A percentile compares a stretch with the other conserved stretches of the same genome.
These are phyloP conservation scores for Stenogyne calaminthoides DNA, from an alignment of 305 asterid genomes.

Conservation along the genomic window DNA sequence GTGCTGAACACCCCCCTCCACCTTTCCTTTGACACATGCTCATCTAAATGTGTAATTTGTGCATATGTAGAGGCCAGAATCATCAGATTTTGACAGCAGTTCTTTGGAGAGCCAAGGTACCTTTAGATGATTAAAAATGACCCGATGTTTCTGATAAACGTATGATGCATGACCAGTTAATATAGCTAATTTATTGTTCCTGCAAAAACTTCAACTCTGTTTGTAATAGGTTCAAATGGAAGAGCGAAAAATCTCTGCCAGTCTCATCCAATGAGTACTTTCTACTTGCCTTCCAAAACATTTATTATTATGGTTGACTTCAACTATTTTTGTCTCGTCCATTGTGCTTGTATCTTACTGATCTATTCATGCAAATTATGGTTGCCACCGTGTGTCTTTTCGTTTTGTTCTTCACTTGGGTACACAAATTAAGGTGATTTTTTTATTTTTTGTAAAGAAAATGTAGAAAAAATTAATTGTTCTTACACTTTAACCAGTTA, in stretches of 20 bases:
- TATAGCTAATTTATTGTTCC: slow-evolving; percentile 8
- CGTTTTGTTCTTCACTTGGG: neutral
- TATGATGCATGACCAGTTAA: neutral
- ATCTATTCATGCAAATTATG: neutral
- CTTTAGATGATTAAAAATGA: slow-evolving; percentile 10
- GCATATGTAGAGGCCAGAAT: slow-evolving; percentile 39
- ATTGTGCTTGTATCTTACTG: slow-evolving; percentile 13
- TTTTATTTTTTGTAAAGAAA: neutral
- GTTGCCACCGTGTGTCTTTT: neutral
- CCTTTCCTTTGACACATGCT: neutral
- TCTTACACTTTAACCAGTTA: slow-evolving; percentile 12
- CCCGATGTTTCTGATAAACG: slow-evolving; percentile 2
- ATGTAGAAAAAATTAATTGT: neutral
- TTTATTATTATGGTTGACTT: neutral
- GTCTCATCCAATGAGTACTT: slow-evolving; percentile 52
- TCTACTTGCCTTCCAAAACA: slow-evolving; percentile 30
- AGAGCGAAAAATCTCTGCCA: slow-evolving; percentile 40
- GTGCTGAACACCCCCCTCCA: too few relatives aligned
- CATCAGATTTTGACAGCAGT: slow-evolving; percentile 39
- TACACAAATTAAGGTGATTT: neutral
- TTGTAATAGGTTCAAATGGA: slow-evolving; percentile 45
- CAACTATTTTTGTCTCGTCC: neutral
- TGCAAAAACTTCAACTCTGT: slow-evolving; percentile 29
- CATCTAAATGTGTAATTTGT: slow-evolving; percentile 23
- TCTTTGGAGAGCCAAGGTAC: slow-evolving; percentile 44